Base-by-base conservation (phyloP, 2,329 filamentous ascomycete genomes). In the Metarhizium sp. region DNA sequence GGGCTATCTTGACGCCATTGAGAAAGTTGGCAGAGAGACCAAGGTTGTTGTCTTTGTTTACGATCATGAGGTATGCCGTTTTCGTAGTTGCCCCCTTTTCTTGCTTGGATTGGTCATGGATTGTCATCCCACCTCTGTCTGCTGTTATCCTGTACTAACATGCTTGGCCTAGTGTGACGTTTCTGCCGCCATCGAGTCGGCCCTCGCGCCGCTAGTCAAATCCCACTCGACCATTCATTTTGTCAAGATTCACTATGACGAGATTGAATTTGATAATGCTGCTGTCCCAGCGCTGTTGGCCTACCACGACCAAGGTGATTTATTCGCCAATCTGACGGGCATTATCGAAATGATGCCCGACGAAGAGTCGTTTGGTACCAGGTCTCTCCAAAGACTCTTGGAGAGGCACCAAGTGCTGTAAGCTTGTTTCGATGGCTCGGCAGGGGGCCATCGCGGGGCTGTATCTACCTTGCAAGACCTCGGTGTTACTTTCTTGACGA, bases 1-100 rank as follows among this genome's bases (percentile, higher is more conserved):
- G 60, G 94, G 92, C 18, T 99, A 95, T 65, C 80, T 99, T n/a
- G 92, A 97, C 70, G 92, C 92, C 55, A 90, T 97, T 62, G 94
- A 99, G 74, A 94, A 90, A 72, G 90, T 92, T 4, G 78, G 84
- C 43, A 73, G 85, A 50, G 88, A 92, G 50, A 92, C 90, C 0
- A 81, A 88, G 3, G 92, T 97, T 2, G 87, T 96, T 2, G 94
- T 99, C 32, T 95, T 92, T 73, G 91, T 99, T 61, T 94, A 91
- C 70, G 91, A 96, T 66, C 81, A 88, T 58, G 81, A 88, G 77
- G 91, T 95, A 81, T 68, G 84, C 73, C 68, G 84, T 73, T 52
- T 53, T 34, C 32, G 32, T 34, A 11, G 32, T 34, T 34, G 32
- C 32, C 6, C 10, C n/a, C 47, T 53, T 2, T 43, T 46, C 7